A percentile compares a stretch with the other conserved stretches of the same genome.
Evolutionary conservation across 2,329 filamentous ascomycete species (phyloP).

Genomic region (Colletotrichum sp.): DNA sequence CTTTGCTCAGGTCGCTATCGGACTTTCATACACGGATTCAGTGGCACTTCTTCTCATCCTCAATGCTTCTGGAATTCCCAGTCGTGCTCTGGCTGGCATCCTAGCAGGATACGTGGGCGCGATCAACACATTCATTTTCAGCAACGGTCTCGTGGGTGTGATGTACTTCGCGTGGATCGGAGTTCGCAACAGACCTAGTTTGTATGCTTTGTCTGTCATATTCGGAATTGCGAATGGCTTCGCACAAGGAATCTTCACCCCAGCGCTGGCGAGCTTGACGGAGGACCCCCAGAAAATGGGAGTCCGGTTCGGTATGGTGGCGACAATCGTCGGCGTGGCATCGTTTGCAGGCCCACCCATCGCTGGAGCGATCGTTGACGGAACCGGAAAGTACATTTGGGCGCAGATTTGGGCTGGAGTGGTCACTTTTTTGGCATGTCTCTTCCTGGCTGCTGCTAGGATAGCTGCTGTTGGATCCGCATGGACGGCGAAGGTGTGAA

Average conservation of each 20-base stretch:
- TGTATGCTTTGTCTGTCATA: neutral
- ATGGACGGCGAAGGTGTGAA: neutral
- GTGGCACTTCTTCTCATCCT: slow-evolving; percentile 64
- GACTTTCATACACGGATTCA: slow-evolving; percentile 52
- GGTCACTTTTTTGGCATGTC: neutral
- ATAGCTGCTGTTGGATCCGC: neutral
- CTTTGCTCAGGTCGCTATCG: slow-evolving; percentile 44
- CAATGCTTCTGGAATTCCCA: slow-evolving; percentile 62
- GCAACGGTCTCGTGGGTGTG: neutral
- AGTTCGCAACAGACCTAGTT: neutral
- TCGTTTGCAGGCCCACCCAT: neutral
- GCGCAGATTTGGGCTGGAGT: neutral
- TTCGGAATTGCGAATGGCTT: neutral
- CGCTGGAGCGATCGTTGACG: neutral
- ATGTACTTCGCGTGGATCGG: neutral
- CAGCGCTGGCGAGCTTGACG: neutral
- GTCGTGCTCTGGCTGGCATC: slow-evolving; percentile 58
- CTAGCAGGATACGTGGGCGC: slow-evolving; percentile 52
- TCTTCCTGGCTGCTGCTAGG: neutral
- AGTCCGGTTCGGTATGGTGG: neutral
- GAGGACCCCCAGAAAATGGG: neutral
- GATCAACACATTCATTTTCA: neutral
- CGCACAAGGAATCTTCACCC: neutral
- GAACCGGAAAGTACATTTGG: neutral
- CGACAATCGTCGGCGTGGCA: neutral